Percentiles rank a stretch among this genome's conserved stretches.
These are phyloP conservation scores for Helichrysum umbraculigerum DNA, from an alignment of 129 eudicot species.

Conservation along the genomic window DNA sequence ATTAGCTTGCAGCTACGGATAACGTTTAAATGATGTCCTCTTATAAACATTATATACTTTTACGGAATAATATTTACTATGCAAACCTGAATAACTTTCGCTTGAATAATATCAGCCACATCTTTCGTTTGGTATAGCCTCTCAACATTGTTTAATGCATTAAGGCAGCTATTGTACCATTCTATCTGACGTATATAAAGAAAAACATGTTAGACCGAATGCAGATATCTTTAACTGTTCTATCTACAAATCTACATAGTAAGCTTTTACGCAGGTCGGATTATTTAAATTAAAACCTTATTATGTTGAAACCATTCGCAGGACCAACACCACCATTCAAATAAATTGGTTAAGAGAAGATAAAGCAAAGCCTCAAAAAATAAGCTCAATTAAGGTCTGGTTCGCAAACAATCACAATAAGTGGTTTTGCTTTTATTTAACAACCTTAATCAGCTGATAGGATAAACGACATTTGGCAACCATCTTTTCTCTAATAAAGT, in stretches of 20 bases:
- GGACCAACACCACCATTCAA: constrained; percentile 20
- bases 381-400: constrained; percentile 11
- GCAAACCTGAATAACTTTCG: constrained; percentile 79
- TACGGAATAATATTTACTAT: background rate
- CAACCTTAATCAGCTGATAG: background rate
- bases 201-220: constrained; percentile 27
- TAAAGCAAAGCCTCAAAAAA: background rate
- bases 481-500: background rate
- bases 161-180: constrained; percentile 73
- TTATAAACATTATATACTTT: constrained; percentile 17
- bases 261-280: constrained; percentile 8
- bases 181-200: constrained; percentile 59
- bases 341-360: background rate
- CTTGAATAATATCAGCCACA: constrained; percentile 64
- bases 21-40: background rate
- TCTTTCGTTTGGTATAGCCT: constrained; percentile 74
- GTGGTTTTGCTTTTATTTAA: background rate
- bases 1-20: constrained; percentile 19
- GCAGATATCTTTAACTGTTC: constrained; percentile 1
- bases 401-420: constrained; percentile 1
- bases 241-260: background rate
- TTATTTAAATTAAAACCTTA: background rate
- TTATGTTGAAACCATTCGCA: background rate
- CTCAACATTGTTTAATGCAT: constrained; percentile 70
- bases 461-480: background rate